Base-by-base conservation (phyloP, 345 rosid species). In the Melastoma malabathricum region DNA sequence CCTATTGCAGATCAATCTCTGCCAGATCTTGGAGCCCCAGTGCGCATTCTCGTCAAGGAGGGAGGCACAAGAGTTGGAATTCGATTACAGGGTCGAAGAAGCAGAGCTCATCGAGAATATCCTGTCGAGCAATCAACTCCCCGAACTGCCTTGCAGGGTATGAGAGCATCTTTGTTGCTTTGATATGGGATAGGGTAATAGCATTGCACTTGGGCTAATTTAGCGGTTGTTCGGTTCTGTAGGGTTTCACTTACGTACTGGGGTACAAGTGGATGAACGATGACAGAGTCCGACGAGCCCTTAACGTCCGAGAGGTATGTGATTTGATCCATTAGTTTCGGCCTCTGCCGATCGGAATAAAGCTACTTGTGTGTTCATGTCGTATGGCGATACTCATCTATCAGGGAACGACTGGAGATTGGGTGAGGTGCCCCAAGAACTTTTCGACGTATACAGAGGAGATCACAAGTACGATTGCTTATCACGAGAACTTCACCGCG, bases 21-120 rank as follows among this genome's bases (percentile, higher is more conserved):
- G 69, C 43, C 76, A 71, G 25, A 64, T 71, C 41, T 58, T 71
- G 56, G 76, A 71, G 31, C 72, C 72, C 1, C 66, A 71, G 54
- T 71, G 76, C 18, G 76, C 72, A 6, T 67, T 59, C 47, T 2
- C 72, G 27, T 64, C 70, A 5, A 51, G 51, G 49, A 66, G 57
- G 43, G 51, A 58, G 13, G 44, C 49, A 39, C 4, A 27, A 27
- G 52, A 59, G 18, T 51, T 63, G 43, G 56, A 59, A 19, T 62
- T 68, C 68, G 68, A 62, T 23, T 47, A 48, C 43, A 59, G 63
- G 47, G 63, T 62, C 29, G 55, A 48, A 16, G 75, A 66, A 47
- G 71, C 57, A 38, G 64, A 61, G 12, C 48, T 45, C 15, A 5
- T 58, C 46, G 58, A 48, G 1, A 47, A 50, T 18, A 38, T 70